These are phyloP conservation scores for Gorgonomyces haynaldii DNA, from an alignment of 192 early-diverging fungal species.

Conservation along the genomic window DNA sequence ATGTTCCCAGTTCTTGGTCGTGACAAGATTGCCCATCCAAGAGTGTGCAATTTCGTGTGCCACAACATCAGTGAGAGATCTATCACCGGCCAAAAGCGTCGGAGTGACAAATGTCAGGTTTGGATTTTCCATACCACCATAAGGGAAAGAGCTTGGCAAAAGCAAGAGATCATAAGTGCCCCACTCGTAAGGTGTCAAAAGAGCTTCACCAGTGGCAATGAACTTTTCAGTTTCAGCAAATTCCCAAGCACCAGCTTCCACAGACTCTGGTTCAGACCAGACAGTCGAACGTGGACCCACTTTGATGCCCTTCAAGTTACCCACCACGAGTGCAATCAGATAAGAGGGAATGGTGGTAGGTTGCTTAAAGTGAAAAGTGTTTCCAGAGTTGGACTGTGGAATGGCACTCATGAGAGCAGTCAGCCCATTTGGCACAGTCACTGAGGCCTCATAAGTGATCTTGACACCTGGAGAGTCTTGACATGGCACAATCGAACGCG, in stretches of 20 bases:
- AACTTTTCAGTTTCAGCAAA: conserved; percentile 59
- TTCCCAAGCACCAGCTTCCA: conserved; percentile 88
- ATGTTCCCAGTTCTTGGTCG: conserved; percentile 27
- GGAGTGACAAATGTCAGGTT: conserved; percentile 98
- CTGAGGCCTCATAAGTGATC: conserved; percentile 67
- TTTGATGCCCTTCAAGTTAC: conserved; percentile 66
- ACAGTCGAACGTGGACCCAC: conserved; percentile 89
- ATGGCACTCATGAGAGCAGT: conserved; percentile 93
- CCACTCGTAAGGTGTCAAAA: conserved; percentile 89
- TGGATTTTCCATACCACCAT: conserved; percentile 84
- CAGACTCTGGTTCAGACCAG: conserved; percentile 89
- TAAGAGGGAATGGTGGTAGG: conserved; percentile 85
- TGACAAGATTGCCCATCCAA: conserved; percentile 15
- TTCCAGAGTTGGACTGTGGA: conserved; percentile 37
- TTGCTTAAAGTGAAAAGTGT: conserved; percentile 75
- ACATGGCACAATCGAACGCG: conserved; percentile 80
- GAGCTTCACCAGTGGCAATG: conserved; percentile 39
- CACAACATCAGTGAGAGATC: conserved; percentile 81
- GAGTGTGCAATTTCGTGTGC: conserved; percentile 67
- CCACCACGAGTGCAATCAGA: conserved; percentile 86
- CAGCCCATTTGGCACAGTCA: conserved; percentile 62
- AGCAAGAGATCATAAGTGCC: conserved; percentile 90
- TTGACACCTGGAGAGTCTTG: conserved; percentile 83
- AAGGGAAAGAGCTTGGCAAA: conserved; percentile 79
- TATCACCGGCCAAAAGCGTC: conserved; percentile 88